Percentiles rank a stretch among this genome's conserved stretches.
Conservation (phyloP, 2,329 filamentous ascomycete species). For the Fusarium ramigenum region DNA sequence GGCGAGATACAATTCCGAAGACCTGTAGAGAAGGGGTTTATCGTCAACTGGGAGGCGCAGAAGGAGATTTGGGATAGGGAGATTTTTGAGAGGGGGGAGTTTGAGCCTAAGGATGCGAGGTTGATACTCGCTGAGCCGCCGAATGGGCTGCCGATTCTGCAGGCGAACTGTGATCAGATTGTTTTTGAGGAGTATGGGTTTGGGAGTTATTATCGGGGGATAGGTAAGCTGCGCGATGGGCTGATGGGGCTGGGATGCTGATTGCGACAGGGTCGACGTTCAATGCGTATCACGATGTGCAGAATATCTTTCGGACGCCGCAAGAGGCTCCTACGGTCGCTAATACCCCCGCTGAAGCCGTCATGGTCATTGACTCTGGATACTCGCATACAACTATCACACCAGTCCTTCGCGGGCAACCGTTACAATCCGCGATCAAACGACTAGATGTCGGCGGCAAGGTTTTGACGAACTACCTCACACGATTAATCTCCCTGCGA, state of each 20-base stretch:
- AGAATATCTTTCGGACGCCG: slow-evolving; percentile 72
- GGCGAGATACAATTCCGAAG: slow-evolving; percentile 87
- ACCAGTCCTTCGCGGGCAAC: slow-evolving; percentile 81
- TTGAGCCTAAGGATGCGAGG: slow-evolving; percentile 77
- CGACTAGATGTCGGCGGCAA: slow-evolving; percentile 93
- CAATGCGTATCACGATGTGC: slow-evolving; percentile 84
- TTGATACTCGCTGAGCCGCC: slow-evolving; percentile 87
- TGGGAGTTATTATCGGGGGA: slow-evolving; percentile 80
- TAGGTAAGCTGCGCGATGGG: slow-evolving; percentile 60
- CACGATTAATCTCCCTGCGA: slow-evolving; percentile 86
- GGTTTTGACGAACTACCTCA: slow-evolving; percentile 90
- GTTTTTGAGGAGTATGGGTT: slow-evolving; percentile 98
- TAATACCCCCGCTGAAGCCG: slow-evolving; percentile 73
- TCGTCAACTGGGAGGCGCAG: slow-evolving; percentile 97
- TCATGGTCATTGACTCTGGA: slow-evolving; percentile 90
- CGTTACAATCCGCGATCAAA: slow-evolving; percentile 82
- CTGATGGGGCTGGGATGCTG: not conserved
- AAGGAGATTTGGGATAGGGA: slow-evolving; percentile 95
- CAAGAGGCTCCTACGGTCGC: slow-evolving; percentile 54
- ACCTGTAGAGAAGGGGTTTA: slow-evolving; percentile 92
- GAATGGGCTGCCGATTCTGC: slow-evolving; percentile 81
- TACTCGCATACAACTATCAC: slow-evolving; percentile 94
- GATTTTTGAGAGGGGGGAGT: slow-evolving; percentile 78
- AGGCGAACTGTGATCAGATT: slow-evolving; percentile 93
- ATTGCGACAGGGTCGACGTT: slow-evolving; percentile 69